Percentiles rank a stretch among this genome's conserved stretches.
Evolutionary conservation across 1,284 basidiomycete species (phyloP).

Genomic region (Leucoagaricus sp.): DNA sequence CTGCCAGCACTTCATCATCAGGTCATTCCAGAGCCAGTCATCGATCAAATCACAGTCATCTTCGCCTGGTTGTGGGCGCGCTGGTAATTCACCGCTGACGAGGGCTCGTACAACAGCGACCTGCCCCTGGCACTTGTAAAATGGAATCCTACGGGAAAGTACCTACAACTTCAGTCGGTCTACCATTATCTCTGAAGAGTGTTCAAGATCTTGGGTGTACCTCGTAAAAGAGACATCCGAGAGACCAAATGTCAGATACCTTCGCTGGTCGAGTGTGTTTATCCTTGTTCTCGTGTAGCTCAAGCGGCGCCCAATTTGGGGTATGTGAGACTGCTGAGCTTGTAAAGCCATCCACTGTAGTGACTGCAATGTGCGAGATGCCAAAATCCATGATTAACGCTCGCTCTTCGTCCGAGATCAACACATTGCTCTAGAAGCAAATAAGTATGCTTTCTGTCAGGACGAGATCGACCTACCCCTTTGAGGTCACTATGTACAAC

Average conservation of each 20-base stretch:
- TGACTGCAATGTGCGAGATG: not conserved
- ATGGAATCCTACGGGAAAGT: not conserved
- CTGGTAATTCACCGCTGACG: not conserved
- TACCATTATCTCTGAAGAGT: not conserved
- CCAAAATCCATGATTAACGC: not conserved
- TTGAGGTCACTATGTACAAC: not conserved
- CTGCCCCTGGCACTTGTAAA: not conserved
- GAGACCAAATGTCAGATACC: slow-evolving; percentile 9
- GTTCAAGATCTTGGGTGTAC: not conserved
- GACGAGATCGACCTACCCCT: not conserved
- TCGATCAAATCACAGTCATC: not conserved
- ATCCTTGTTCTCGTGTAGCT: slow-evolving; percentile 15
- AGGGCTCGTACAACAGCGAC: not conserved
- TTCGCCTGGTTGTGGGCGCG: not conserved
- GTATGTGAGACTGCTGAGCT: slow-evolving; percentile 17
- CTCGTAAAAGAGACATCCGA: slow-evolving; percentile 16
- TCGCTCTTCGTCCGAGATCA: not conserved
- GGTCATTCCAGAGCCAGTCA: not conserved
- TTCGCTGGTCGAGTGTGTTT: not conserved
- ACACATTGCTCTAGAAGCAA: not conserved
- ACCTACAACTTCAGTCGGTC: not conserved
- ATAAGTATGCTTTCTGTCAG: not conserved
- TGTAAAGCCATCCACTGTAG: slow-evolving; percentile 24
- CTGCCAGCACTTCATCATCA: not conserved
- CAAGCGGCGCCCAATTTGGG: slow-evolving; percentile 23